Evolutionary conservation across 2,329 filamentous ascomycete species (phyloP).

Genomic region (Pseudogymnoascus sp.): DNA sequence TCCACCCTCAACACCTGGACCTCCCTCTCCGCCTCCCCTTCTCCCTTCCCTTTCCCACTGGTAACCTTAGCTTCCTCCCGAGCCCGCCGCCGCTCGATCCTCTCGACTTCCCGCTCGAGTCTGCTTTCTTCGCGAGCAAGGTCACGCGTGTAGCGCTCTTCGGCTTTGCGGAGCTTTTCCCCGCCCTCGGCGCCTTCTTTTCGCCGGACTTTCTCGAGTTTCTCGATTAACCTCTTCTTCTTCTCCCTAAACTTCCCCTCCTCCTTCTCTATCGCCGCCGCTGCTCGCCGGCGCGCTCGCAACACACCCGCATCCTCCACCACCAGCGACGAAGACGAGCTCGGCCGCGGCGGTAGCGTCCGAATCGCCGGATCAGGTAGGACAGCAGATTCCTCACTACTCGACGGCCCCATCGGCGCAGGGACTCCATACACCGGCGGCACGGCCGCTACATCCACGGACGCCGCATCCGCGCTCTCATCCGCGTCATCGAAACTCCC

Average conservation of each 20-base stretch:
- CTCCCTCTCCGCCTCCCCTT: too few relatives aligned
- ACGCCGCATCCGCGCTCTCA: slow-evolving; percentile 14
- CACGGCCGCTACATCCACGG: slow-evolving; percentile 25
- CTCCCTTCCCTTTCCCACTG: slow-evolving; percentile 23
- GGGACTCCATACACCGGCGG: background rate
- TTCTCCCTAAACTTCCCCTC: slow-evolving; percentile 55
- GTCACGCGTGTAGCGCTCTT: slow-evolving; percentile 56
- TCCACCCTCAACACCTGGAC: too few relatives aligned
- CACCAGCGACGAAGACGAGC: slow-evolving; percentile 9
- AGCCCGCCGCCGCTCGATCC: slow-evolving; percentile 55
- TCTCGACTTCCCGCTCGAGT: slow-evolving; percentile 54
- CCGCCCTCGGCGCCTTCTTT: slow-evolving; percentile 37
- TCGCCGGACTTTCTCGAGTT: slow-evolving; percentile 47
- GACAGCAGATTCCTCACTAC: background rate
- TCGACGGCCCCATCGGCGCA: background rate
- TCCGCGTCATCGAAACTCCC: background rate
- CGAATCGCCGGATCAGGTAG: slow-evolving; percentile 19
- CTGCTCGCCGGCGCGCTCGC: background rate
- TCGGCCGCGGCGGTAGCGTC: slow-evolving; percentile 26
- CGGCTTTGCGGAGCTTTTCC: slow-evolving; percentile 43
- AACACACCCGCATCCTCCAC: background rate
- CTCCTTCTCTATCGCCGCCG: slow-evolving; percentile 44
- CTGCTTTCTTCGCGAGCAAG: slow-evolving; percentile 59
- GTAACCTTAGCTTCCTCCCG: slow-evolving; percentile 42
- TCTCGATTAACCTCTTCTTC: slow-evolving; percentile 54